phyloP scores from a whole-genome alignment of 148 eudicot genomes.

The Camellia sinensis region DNA sequence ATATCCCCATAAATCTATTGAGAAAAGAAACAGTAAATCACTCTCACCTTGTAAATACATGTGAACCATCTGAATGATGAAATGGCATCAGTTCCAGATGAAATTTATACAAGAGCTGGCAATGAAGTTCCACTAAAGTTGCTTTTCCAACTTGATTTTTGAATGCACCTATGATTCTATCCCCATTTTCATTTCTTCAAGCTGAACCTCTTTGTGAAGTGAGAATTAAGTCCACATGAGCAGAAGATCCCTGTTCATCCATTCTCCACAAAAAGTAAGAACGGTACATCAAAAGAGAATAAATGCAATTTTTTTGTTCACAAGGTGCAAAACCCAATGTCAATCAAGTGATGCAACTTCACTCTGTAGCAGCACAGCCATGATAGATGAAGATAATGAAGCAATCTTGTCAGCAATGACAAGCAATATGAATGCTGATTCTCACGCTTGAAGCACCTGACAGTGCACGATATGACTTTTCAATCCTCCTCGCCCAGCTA shows the following conservation, averaged over 20 bases:
- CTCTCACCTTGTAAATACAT: constrained; percentile 8
- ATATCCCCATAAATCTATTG: constrained; percentile 5
- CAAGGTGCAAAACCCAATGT: background rate
- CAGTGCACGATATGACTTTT: constrained; percentile 88
- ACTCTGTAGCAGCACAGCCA: background rate
- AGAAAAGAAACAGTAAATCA: constrained; percentile 2
- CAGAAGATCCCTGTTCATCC: background rate
- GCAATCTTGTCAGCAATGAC: background rate
- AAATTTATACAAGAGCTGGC: background rate
- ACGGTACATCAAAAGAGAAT: background rate
- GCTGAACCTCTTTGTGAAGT: background rate
- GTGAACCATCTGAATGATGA: constrained; percentile 4
- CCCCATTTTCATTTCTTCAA: constrained; percentile 8
- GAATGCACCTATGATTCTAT: background rate
- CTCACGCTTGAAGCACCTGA: constrained; percentile 66
- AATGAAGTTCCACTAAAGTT: constrained; percentile 12
- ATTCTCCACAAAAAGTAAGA: background rate
- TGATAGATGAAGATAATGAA: background rate
- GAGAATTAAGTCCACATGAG: background rate
- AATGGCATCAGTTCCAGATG: background rate
- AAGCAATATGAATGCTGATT: background rate
- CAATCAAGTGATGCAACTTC: background rate
- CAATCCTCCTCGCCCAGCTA: constrained; percentile 63
- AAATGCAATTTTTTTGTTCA: background rate
- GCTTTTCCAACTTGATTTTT: constrained; percentile 1